Evolutionary conservation across 768 basidiomycete genomes (phyloP).

Genomic region (Chalciporus sphaerocephalus): DNA sequence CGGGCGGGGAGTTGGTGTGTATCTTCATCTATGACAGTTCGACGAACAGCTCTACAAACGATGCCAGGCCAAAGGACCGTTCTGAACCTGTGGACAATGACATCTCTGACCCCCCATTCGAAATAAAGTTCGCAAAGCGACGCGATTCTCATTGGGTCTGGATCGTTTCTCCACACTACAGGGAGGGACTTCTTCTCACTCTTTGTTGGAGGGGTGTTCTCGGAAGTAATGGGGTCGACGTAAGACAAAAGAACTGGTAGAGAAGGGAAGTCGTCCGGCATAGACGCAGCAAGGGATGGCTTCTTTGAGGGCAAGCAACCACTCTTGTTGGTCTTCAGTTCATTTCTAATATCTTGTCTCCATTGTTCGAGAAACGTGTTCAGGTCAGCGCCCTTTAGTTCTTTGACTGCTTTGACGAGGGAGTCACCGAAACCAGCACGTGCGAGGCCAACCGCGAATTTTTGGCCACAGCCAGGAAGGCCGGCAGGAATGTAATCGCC

Average conservation of each 20-base stretch:
- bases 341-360: constrained; percentile 56
- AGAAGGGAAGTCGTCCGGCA: constrained; percentile 67
- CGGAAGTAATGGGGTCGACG: constrained; percentile 70
- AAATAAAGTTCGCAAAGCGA: constrained; percentile 81
- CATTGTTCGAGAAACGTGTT: constrained; percentile 55
- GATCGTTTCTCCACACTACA: constrained; percentile 51
- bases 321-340: constrained; percentile 66
- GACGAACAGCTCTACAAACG: constrained; percentile 66
- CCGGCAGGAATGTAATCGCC: constrained; percentile 85
- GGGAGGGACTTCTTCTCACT: constrained; percentile 36
- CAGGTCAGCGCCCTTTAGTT: constrained; percentile 42
- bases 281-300: constrained; percentile 54
- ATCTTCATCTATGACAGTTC: constrained; percentile 52
- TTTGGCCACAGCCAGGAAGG: constrained; percentile 60
- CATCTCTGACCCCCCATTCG: constrained; percentile 85
- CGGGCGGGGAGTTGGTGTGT: constrained; percentile 1
- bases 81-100: constrained; percentile 80
- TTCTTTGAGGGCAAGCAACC: constrained; percentile 63
- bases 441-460: constrained; percentile 73
- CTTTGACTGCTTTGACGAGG: constrained; percentile 55
- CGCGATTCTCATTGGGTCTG: constrained; percentile 68
- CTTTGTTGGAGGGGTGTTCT: constrained; percentile 37
- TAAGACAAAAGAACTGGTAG: constrained; percentile 75
- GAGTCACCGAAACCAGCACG: constrained; percentile 76
- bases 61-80: constrained; percentile 78